A percentile compares a stretch with the other conserved stretches of the same genome.
Conservation (phyloP, 176 grass and related monocot species). For the Raddia distichophylla region DNA sequence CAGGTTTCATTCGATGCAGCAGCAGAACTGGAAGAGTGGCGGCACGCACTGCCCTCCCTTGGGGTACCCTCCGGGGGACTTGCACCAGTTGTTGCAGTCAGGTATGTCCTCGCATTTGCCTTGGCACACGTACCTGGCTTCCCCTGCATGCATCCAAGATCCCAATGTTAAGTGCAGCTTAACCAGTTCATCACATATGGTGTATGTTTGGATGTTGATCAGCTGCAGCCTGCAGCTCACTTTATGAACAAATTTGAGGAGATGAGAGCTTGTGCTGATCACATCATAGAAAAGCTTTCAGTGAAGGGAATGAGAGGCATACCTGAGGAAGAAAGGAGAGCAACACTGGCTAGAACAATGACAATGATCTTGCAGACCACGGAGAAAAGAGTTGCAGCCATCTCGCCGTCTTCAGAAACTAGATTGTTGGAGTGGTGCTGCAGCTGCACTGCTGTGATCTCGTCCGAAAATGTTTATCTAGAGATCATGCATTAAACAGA, state of each 20-base stretch:
- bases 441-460: neutral
- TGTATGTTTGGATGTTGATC: no score
- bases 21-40: slow-evolving; percentile 43
- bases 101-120: slow-evolving; percentile 45
- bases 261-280: no score
- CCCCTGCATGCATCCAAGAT: slow-evolving; percentile 4
- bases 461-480: slow-evolving; percentile 19
- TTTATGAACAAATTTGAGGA: no score
- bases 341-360: neutral
- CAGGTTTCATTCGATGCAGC: slow-evolving; percentile 20
- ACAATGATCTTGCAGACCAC: slow-evolving; percentile 31
- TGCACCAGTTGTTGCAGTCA: slow-evolving; percentile 34
- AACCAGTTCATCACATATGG: no score
- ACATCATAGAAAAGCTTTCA: no score
- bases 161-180: neutral
- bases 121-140: slow-evolving; percentile 19
- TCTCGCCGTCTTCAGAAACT: neutral
- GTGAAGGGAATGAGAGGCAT: neutral
- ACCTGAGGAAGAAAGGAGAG: slow-evolving; percentile 22
- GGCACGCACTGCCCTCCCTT: slow-evolving; percentile 42
- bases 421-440: neutral
- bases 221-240: no score
- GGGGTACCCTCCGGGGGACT: slow-evolving; percentile 14
- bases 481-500: neutral
- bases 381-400: neutral